Evolutionary conservation across 2,329 filamentous ascomycete species (phyloP).

Genomic region (Pestalotiopsis sp.): DNA sequence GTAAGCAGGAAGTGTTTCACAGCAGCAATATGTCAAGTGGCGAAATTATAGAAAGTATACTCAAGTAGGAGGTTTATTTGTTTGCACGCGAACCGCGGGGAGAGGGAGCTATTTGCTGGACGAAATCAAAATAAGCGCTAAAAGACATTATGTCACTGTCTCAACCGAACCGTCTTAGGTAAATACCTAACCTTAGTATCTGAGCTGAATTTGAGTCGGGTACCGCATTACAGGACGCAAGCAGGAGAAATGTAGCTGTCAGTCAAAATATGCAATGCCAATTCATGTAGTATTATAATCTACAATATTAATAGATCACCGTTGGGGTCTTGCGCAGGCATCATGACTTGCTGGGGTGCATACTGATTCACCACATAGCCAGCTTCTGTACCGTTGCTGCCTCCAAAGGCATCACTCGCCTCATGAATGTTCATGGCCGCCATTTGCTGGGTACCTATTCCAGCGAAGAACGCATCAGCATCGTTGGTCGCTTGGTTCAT

Average conservation of each 20-base stretch:
- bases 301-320: conserved; percentile 72
- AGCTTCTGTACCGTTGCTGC: conserved; percentile 49
- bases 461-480: conserved; percentile 88
- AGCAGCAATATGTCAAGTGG: neutral
- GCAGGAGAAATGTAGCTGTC: neutral
- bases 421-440: conserved; percentile 69
- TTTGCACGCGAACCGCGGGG: neutral
- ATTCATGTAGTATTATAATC: conserved; percentile 5
- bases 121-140: neutral
- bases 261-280: neutral
- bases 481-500: conserved; percentile 76
- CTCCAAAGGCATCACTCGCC: conserved; percentile 67
- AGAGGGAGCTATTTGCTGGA: neutral
- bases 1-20: neutral
- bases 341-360: conserved; percentile 74
- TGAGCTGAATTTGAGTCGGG: neutral
- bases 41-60: neutral
- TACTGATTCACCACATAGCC: conserved; percentile 81
- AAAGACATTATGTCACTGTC: neutral
- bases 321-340: conserved; percentile 67
- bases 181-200: neutral
- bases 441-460: conserved; percentile 74
- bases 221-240: neutral
- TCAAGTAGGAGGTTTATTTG: neutral
- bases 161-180: neutral